Evolutionary conservation across 192 early-diverging fungal species (phyloP).

Genomic region (Entophlyctis luteolus): DNA sequence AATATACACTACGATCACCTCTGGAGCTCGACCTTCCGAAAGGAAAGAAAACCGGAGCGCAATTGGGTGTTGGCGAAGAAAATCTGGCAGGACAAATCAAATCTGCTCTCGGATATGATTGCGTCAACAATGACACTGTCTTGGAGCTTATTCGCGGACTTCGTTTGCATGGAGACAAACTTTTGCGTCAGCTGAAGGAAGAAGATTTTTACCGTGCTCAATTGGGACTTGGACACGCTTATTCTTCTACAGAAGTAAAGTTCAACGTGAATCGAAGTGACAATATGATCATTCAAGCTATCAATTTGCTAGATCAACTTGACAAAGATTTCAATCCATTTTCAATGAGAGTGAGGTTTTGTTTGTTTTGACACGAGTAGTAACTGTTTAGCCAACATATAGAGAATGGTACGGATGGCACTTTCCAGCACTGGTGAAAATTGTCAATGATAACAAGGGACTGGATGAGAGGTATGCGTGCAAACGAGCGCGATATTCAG

Average conservation of each 20-base stretch:
- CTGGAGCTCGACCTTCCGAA: slow-evolving; percentile 92
- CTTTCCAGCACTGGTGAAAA: slow-evolving; percentile 97
- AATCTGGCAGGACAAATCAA: slow-evolving; percentile 80
- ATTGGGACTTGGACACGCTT: slow-evolving; percentile 95
- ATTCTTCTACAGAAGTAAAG: slow-evolving; percentile 98
- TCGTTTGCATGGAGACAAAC: slow-evolving; percentile 81
- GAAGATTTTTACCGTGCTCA: slow-evolving; percentile 91
- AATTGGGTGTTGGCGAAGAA: slow-evolving; percentile 84
- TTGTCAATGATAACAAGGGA: slow-evolving; percentile 89
- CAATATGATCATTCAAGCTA: slow-evolving; percentile 85
- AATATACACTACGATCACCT: slow-evolving; percentile 82
- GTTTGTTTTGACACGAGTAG: neutral
- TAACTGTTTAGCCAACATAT: neutral
- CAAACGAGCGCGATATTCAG: slow-evolving; percentile 90
- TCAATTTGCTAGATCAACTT: slow-evolving; percentile 88
- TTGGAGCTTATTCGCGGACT: slow-evolving; percentile 92
- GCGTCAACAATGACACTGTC: slow-evolving; percentile 74
- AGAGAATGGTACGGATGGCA: slow-evolving; percentile 99
- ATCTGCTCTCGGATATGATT: slow-evolving; percentile 70
- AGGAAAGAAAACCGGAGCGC: slow-evolving; percentile 67
- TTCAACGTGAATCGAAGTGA: slow-evolving; percentile 98
- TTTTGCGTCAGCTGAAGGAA: slow-evolving; percentile 84
- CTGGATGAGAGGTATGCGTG: slow-evolving; percentile 87
- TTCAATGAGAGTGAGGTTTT: slow-evolving; percentile 76
- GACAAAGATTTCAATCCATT: slow-evolving; percentile 99